Percentiles rank a stretch among this genome's conserved stretches.
These are phyloP conservation scores for Carallia pectinifolia DNA, from an alignment of 345 rosid genomes.

Conservation along the genomic window DNA sequence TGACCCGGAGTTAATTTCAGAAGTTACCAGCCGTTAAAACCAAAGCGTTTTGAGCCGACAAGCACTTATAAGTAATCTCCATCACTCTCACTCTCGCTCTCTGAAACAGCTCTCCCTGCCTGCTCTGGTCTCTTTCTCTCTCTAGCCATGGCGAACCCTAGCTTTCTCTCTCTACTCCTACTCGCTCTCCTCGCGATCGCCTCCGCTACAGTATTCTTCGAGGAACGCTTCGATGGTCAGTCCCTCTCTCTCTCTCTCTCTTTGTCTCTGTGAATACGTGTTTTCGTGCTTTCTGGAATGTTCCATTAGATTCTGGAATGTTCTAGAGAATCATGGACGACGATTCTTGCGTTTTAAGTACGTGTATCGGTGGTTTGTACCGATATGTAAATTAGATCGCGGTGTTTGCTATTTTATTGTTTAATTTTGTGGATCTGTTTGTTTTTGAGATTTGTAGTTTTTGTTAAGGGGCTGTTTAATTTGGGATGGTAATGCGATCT, in stretches of 20 bases:
- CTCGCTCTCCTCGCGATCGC: slow-evolving; percentile 42
- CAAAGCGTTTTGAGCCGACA: neutral
- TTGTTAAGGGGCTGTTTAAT: neutral
- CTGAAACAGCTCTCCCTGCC: neutral
- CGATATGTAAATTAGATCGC: neutral
- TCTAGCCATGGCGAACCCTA: slow-evolving; percentile 27
- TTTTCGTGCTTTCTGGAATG: neutral
- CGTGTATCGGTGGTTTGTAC: neutral
- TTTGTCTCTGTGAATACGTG: neutral
- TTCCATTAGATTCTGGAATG: neutral
- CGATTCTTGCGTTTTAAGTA: neutral
- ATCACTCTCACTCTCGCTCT: neutral
- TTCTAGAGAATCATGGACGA: neutral
- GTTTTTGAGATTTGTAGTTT: neutral
- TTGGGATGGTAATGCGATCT: neutral
- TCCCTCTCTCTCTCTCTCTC: slow-evolving; percentile 4
- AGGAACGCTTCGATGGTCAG: slow-evolving; percentile 83
- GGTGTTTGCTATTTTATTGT: neutral
- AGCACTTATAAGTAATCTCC: neutral
- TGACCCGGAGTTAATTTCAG: neutral
- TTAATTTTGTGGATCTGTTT: neutral
- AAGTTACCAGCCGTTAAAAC: neutral
- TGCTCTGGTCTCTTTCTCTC: neutral
- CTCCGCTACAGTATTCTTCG: slow-evolving; percentile 72
- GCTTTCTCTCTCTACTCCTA: slow-evolving; percentile 30